Evolutionary conservation across 768 basidiomycete genomes (phyloP), one percentile per base, ranked within the genome.

Genomic region (Mycena vitilis): DNA sequence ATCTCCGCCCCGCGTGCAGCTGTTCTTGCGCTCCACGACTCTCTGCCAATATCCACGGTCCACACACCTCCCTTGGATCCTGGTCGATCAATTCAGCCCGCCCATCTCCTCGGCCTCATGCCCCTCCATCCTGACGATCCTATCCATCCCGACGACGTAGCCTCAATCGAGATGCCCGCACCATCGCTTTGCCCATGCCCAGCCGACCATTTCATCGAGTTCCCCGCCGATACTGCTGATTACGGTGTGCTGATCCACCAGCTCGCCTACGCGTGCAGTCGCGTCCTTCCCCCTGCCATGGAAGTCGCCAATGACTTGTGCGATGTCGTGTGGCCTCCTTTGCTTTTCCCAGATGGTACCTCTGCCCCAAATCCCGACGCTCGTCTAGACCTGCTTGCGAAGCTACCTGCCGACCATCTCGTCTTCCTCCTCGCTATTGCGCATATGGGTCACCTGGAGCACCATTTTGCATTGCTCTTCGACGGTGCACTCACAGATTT

Each of bases 91-190:
- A 2, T 60, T 25, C 47, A n/a, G 22, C 47, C 59, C 23, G 34
- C n/a, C 25, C 18, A 60, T 25, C 25, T 60, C 47, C 59, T 60
- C 18, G 59, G 59, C 18, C 36, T 60, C 1, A 3, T 30, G 22
- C 48, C 36, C 2, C 48, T 60, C 1, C 59, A 60, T 37, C n/a
- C 20, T 18, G 59, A 60, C 18, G 48, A 40, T 48, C 60, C 60
- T 1, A 25, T 52, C 48, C 48, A 52, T 20, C 36, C 48, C 20
- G 60, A 61, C 22, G 49, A 45, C 9, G 57, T 51, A 22, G 23
- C 49, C 30, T 2, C 23, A 4, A 15, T 7, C 9, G 10, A 51
- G 23, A 5, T 51, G 5, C 49, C 49, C 15, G 5, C 49, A 30
- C 49, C 49, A 13, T 51, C 49, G 6, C 49, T 51, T 13, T 51